A percentile compares a stretch with the other conserved stretches of the same genome.
These are phyloP conservation scores for Poa pratensis DNA, from an alignment of 176 grass and related monocot species.

Conservation along the genomic window DNA sequence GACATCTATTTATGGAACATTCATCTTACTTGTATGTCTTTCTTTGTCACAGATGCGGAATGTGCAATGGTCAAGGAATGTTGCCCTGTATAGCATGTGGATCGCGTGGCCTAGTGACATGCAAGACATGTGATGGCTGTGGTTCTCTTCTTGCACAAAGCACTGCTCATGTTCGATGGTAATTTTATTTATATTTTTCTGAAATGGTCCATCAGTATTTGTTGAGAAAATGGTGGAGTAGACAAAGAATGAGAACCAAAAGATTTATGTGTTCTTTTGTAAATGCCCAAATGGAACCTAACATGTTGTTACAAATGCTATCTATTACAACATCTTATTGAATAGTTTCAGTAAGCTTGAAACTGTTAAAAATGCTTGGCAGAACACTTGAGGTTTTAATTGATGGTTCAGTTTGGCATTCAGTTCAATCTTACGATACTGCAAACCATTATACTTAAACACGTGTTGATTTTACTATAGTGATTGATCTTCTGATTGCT, in stretches of 20 bases:
- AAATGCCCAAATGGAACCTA: slow-evolving; percentile 22
- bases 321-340: slow-evolving; percentile 19
- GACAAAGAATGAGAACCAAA: slow-evolving; percentile 6
- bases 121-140: slow-evolving; percentile 71
- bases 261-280: slow-evolving; percentile 12
- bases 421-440: background rate
- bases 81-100: slow-evolving; percentile 70
- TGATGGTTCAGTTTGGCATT: slow-evolving; percentile 26
- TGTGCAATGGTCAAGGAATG: slow-evolving; percentile 78
- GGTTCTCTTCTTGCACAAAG: slow-evolving; percentile 70
- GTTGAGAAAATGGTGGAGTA: background rate
- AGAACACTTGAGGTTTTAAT: background rate
- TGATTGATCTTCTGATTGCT: background rate
- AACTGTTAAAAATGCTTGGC: background rate
- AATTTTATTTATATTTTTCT: slow-evolving; percentile 27
- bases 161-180: slow-evolving; percentile 88
- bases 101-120: slow-evolving; percentile 76
- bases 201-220: background rate
- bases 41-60: slow-evolving; percentile 72
- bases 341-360: slow-evolving; percentile 6
- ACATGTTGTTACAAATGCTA: slow-evolving; percentile 3
- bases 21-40: background rate
- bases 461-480: background rate
- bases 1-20: slow-evolving; percentile 5
- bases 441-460: background rate